phyloP scores from a whole-genome alignment of 2,329 filamentous ascomycete genomes.

The Colletotrichum neosansevieriae region DNA sequence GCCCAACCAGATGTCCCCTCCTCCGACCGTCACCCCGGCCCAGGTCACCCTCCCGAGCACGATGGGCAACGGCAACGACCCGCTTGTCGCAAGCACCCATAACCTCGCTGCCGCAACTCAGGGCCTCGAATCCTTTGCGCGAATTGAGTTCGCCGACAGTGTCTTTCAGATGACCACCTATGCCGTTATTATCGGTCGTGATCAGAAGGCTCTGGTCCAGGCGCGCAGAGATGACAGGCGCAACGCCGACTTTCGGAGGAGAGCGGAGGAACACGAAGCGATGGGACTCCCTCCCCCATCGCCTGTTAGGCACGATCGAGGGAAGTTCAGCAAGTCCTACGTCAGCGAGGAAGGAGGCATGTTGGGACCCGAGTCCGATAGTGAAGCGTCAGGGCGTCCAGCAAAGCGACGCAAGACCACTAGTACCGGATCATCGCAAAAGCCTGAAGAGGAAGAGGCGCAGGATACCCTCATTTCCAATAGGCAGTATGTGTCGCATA shows the following conservation, averaged over 20 bases:
- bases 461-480: constrained; percentile 65
- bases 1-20: constrained; percentile 53
- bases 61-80: constrained; percentile 45
- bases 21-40: constrained; percentile 59
- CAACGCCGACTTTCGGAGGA: constrained; percentile 58
- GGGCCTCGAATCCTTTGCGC: constrained; percentile 67
- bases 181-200: constrained; percentile 78
- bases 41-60: constrained; percentile 59
- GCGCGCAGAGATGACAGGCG: constrained; percentile 65
- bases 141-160: constrained; percentile 79
- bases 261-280: constrained; percentile 59
- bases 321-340: constrained; percentile 73
- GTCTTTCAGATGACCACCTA: constrained; percentile 84
- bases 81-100: constrained; percentile 48
- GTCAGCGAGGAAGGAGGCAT: constrained; percentile 79
- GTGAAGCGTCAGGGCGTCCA: constrained; percentile 61
- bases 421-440: constrained; percentile 55
- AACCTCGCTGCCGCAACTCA: constrained; percentile 52
- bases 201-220: constrained; percentile 69
- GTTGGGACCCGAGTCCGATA: constrained; percentile 72
- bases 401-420: constrained; percentile 61
- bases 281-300: constrained; percentile 64
- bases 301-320: constrained; percentile 62
- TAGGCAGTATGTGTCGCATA: constrained; percentile 71
- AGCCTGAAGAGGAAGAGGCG: constrained; percentile 56